These are phyloP conservation scores for Paramecium octaurelia DNA, from an alignment of 73 alveolate species.

Conservation along the genomic window DNA sequence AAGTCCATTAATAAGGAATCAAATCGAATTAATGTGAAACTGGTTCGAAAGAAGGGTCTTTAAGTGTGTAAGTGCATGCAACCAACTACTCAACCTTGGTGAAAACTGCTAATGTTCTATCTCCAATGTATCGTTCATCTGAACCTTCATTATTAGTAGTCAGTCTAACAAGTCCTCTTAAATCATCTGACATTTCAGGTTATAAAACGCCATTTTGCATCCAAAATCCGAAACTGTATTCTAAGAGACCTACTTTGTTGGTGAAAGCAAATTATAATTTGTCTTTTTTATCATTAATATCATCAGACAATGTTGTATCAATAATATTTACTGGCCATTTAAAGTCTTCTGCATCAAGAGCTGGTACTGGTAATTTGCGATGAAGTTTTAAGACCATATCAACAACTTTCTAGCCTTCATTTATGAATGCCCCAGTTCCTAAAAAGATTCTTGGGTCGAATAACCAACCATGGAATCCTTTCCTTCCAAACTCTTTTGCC, in stretches of 20 bases:
- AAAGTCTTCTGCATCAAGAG: neutral
- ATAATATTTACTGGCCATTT: neutral
- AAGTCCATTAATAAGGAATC: neutral
- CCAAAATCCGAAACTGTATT: conserved; percentile 17
- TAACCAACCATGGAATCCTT: conserved; percentile 23
- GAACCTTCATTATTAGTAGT: neutral
- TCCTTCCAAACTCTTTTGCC: conserved; percentile 11
- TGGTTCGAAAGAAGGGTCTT: neutral
- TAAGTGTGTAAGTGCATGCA: neutral
- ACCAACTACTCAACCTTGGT: neutral
- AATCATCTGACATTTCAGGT: conserved; percentile 13
- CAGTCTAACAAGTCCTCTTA: neutral
- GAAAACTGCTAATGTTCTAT: neutral
- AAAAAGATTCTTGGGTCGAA: neutral
- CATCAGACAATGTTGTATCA: neutral
- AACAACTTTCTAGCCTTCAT: conserved; percentile 12
- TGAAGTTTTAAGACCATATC: conserved; percentile 23
- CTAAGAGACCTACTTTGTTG: neutral
- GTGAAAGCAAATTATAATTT: neutral
- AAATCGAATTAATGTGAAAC: neutral
- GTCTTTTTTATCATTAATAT: neutral
- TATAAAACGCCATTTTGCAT: neutral
- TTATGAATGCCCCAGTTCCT: neutral
- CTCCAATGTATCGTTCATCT: conserved; percentile 22
- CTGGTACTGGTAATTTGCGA: conserved; percentile 25